Base-by-base conservation (phyloP, 164 flowering plant species). In the Umbellularia californica region DNA sequence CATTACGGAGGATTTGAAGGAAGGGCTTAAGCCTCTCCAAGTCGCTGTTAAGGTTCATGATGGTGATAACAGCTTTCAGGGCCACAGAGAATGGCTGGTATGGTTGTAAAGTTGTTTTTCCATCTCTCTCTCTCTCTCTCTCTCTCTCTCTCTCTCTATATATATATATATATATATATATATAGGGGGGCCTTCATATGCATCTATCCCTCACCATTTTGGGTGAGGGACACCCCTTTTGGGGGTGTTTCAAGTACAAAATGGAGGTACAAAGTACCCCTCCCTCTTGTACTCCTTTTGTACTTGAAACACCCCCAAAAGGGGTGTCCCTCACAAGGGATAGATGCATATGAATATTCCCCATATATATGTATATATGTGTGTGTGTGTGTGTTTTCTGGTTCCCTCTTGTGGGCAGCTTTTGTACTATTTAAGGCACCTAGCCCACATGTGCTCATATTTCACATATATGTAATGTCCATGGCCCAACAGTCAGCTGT, bases 1-100 rank as follows among this genome's bases (percentile, higher is more conserved):
- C 72, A 80, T 94, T 28, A 33, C 88, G 22, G 87, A 86, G 58
- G 94, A 89, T 75, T 58, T 90, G 58, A 55, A 87, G 27, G 67
- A 25, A 14, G 97, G 90, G 50, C 72, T 90, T 72, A 72, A 85
- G 79, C 81, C 95, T 5, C 79, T 87, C 79, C 82, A 81, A 55
- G 97, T 95, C 19, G 97, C 98, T 79, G 98, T 93, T 23, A 95
- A 95, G 82, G 98, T 95, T 83, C 99, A 95, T 83, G 99, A 90
- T 84, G 97, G 97, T 3, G 90, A 88, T 78, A 93, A 93, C 66
- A 95, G 99, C 78, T 81, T 74, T 77, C 99, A 95, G 80, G 99
- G 99, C 51, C 99, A 95, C 74, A 83, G 97, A 81, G 99, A 93
- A 83, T 95, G 99, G 99, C 99, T 95, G 94, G 99, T 95, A 85